Evolutionary conservation across 1,139 yeast species (phyloP), one percentile per base, ranked within the genome.

Genomic region (Blastobotrys persicus): DNA sequence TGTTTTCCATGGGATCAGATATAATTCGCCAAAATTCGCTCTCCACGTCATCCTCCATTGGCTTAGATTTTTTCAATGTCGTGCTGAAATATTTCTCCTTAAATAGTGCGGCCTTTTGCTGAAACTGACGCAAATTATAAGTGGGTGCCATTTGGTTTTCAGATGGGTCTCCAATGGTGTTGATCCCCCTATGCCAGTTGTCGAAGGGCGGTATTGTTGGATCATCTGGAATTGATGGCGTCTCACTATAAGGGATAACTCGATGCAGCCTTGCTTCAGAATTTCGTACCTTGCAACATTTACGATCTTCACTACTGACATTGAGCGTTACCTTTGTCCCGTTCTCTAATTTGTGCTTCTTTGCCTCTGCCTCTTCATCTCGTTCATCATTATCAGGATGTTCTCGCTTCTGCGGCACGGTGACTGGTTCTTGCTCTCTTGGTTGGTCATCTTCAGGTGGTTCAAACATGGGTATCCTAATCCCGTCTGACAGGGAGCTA

Each of bases 131-230:
- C 17, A 82, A 68, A 0, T 83, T 73, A 61, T 85, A 88, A 49
- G 77, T 73, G 31, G 80, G 74, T 13, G 83, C 79, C 55, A 86
- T 95, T 56, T 83, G 88, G 62, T 87, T 88, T 3, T 54, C 53
- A 2, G 33, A 33, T 28, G 40, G 41, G 23, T 55, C 59, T 32
- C 57, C 57, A 28, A 48, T 26, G 3, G 35, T 41, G 2, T 50
- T 19, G 7, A 35, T 31, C 2, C 58, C 56, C 12, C 49, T 45
- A 38, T 55, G 59, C 61, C 61, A 59, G 16, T 49, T 54, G 39
- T 56, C 60, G 37, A 49, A 55, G 9, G 61, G 58, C 9, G 61
- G 58, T 7, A 55, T 42, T 7, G 50, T 16, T 3, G 60, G 52
- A 26, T 57, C 61, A 5, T 50, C 59, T 2, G 60, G 59, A 1